Conservation (phyloP, 2,329 filamentous ascomycete genomes). For the Zarea fungicola region DNA sequence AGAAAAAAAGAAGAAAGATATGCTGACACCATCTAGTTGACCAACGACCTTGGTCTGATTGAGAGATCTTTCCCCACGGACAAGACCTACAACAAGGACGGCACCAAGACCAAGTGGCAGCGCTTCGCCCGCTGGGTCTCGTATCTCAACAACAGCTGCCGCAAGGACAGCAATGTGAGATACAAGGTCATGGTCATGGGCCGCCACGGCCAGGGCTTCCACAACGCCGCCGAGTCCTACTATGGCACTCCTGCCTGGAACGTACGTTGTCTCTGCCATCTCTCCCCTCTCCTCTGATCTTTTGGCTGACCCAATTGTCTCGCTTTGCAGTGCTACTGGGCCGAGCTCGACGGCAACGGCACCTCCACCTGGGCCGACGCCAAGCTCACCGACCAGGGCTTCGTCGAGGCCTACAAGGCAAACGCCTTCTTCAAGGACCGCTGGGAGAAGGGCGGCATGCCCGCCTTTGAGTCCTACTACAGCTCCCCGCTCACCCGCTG, state of each 20-base stretch:
- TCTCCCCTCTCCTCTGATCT: constrained; percentile 6
- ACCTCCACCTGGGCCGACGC: constrained; percentile 61
- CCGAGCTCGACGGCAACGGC: constrained; percentile 56
- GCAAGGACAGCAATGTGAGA: constrained; percentile 36
- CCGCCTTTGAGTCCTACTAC: constrained; percentile 60
- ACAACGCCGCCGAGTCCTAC: constrained; percentile 58
- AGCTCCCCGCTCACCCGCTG: constrained; percentile 59
- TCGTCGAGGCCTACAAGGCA: constrained; percentile 52
- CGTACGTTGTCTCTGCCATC: constrained; percentile 32
- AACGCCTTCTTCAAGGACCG: constrained; percentile 54
- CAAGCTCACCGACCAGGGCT: constrained; percentile 52
- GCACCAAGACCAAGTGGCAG: constrained; percentile 55
- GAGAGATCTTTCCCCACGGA: constrained; percentile 57
- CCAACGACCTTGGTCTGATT: constrained; percentile 61
- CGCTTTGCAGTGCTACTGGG: constrained; percentile 60
- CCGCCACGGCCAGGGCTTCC: constrained; percentile 64
- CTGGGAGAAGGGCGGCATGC: constrained; percentile 48
- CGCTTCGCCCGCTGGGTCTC: constrained; percentile 55
- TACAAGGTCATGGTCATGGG: constrained; percentile 66
- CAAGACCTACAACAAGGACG: constrained; percentile 30
- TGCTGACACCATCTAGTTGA: constrained; percentile 35
- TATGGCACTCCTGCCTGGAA: constrained; percentile 68
- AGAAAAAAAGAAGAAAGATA: no score
- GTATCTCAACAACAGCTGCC: constrained; percentile 42
- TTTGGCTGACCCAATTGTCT: no score